phyloP scores from a whole-genome alignment of 148 eudicot genomes.

The Dianthus caryophyllus region DNA sequence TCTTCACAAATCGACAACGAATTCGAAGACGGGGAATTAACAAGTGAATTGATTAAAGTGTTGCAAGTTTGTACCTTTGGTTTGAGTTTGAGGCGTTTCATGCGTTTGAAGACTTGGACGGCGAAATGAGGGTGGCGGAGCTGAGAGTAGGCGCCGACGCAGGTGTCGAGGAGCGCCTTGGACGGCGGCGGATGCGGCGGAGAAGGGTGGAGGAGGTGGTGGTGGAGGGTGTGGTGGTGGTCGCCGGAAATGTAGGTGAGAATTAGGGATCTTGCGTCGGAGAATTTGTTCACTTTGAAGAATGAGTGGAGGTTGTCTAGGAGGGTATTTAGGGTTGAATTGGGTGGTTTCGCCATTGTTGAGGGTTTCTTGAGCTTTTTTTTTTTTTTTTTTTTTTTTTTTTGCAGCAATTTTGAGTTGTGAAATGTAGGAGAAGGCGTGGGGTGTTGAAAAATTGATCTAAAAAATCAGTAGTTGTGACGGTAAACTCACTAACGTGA shows the following conservation, averaged over 20 bases:
- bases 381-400: too few relatives aligned
- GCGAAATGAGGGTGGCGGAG: slow-evolving; percentile 54
- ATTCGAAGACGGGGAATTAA: slow-evolving; percentile 41
- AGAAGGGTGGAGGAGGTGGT: slow-evolving; percentile 51
- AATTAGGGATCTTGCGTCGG: slow-evolving; percentile 51
- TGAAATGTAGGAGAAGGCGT: too few relatives aligned
- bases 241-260: slow-evolving; percentile 46
- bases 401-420: too few relatives aligned
- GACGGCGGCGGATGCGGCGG: slow-evolving; percentile 32
- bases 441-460: too few relatives aligned
- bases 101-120: slow-evolving; percentile 51
- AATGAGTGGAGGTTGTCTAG: too few relatives aligned
- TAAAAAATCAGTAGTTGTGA: too few relatives aligned
- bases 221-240: slow-evolving; percentile 40
- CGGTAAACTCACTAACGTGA: too few relatives aligned
- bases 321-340: too few relatives aligned
- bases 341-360: too few relatives aligned
- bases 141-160: slow-evolving; percentile 51
- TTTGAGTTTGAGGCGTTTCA: slow-evolving; percentile 43
- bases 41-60: slow-evolving; percentile 52
- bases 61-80: slow-evolving; percentile 62
- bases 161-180: slow-evolving; percentile 50
- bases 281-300: slow-evolving; percentile 48
- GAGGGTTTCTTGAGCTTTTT: too few relatives aligned
- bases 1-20: slow-evolving; percentile 33